phyloP scores from a whole-genome alignment of 1,284 basidiomycete genomes.

The Puccinia coronata region DNA sequence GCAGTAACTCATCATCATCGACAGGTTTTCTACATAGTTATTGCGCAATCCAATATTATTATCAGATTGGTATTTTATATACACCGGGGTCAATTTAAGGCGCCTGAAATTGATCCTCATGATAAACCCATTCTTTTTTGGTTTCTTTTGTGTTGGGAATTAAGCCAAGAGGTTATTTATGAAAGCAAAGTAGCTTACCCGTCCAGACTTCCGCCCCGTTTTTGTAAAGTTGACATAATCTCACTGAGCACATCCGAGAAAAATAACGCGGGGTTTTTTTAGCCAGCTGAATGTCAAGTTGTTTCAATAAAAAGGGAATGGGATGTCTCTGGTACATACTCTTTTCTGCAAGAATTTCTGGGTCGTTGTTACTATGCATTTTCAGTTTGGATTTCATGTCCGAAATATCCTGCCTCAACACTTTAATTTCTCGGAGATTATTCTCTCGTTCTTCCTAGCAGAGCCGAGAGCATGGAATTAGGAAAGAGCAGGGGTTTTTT shows the following conservation, averaged over 20 bases:
- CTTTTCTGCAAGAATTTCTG: slow-evolving; percentile 34
- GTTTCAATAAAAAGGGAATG: neutral
- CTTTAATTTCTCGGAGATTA: slow-evolving; percentile 22
- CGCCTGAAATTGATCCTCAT: neutral
- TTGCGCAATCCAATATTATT: too few species aligned
- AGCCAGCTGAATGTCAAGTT: too few species aligned
- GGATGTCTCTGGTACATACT: neutral
- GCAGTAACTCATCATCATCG: slow-evolving; percentile 36
- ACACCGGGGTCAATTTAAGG: neutral
- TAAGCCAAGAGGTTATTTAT: too few species aligned
- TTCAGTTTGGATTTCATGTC: slow-evolving; percentile 13
- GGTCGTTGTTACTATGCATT: slow-evolving; percentile 16
- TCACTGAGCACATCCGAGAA: neutral
- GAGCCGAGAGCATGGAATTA: too few species aligned
- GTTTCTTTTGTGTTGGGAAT: too few species aligned
- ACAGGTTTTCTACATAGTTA: slow-evolving; percentile 20
- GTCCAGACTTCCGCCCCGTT: slow-evolving; percentile 47
- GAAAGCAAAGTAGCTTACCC: too few species aligned
- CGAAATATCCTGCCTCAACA: slow-evolving; percentile 25
- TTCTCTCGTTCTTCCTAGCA: slow-evolving; percentile 35
- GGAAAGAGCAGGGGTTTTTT: too few species aligned
- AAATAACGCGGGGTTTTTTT: neutral
- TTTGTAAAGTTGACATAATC: slow-evolving; percentile 32
- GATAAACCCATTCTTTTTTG: too few species aligned
- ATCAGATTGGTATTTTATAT: too few species aligned